A percentile compares a stretch with the other conserved stretches of the same genome.
These are phyloP conservation scores for Hirsutella rhossiliensis DNA, from an alignment of 2,329 filamentous ascomycete species.

Conservation along the genomic window DNA sequence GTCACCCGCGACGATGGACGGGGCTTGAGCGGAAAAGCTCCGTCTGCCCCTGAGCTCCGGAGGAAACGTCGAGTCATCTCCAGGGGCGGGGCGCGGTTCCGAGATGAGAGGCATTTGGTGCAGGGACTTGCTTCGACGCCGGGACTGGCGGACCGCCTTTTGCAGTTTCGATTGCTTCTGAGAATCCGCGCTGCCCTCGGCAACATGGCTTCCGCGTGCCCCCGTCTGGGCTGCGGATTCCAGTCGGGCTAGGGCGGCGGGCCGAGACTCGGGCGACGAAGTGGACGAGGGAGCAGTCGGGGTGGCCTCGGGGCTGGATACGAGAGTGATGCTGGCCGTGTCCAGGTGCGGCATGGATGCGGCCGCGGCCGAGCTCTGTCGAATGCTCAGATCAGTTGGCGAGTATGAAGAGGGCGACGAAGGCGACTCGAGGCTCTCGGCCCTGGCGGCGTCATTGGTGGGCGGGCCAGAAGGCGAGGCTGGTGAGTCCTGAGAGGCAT, in stretches of 20 bases:
- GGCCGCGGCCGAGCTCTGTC: neutral
- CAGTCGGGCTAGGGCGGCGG: conserved; percentile 10
- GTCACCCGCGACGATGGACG: conserved; percentile 13
- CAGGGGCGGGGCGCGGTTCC: neutral
- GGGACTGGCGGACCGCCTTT: conserved; percentile 13
- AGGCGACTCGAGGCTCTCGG: neutral
- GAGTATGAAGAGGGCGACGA: neutral
- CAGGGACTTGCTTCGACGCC: conserved; percentile 21
- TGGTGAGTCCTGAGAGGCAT: neutral
- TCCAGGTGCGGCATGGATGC: conserved; percentile 1
- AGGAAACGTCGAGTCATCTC: conserved; percentile 16
- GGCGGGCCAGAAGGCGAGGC: neutral
- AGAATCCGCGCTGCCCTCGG: conserved; percentile 6
- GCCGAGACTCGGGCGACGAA: conserved; percentile 15
- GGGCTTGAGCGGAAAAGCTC: conserved; percentile 36
- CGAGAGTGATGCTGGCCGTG: conserved; percentile 9
- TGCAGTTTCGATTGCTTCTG: conserved; percentile 16
- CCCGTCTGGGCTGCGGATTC: conserved; percentile 6
- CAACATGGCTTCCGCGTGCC: neutral
- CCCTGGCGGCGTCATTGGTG: neutral
- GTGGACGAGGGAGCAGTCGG: conserved; percentile 17
- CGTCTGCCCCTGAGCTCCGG: conserved; percentile 27
- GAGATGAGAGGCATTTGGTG: conserved; percentile 13
- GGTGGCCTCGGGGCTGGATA: conserved; percentile 9
- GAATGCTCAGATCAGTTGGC: neutral